Evolutionary conservation across 768 basidiomycete genomes (phyloP), one percentile per base, ranked within the genome.

Genomic region (Amanita molliuscula): DNA sequence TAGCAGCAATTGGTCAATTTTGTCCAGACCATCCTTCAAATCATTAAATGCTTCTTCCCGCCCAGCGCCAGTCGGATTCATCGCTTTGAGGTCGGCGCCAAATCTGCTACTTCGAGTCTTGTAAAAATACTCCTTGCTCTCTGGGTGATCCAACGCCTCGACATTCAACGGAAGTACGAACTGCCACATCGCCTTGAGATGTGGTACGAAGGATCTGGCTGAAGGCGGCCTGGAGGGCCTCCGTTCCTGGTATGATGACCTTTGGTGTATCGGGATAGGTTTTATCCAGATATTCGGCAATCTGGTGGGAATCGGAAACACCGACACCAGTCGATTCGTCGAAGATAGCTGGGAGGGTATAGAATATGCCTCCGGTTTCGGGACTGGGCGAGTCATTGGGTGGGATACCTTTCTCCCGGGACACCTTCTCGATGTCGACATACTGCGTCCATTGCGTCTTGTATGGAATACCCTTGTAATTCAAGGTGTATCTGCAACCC

Each of bases 251-350:
- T 0, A 65, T 68, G 43, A 72, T 45, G 5, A 74, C 58, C 5
- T 44, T 48, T 1, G 65, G 69, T 0, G 64, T 63, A 35, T 62
- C 56, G 0, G 72, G 69, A 59, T 72, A 77, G 1, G 59, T 57
- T 2, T 65, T 59, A 44, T 76, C 75, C 48, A 76, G 62, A 58
- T 77, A 75, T 13, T 65, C 51, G 0, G 66, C 73, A 48, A 76
- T 76, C 44, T 48, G 54, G 25, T 61, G 50, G 0, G 73, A 72
- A 13, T 77, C 70, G 8, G 62, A 48, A 21, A 75, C 38, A 6
- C 57, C 43, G 0, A 53, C 52, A 6, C 59, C 57, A 20, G 72
- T 71, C 40, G 55, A 54, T 0, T 66, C 65, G 56, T 77, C 75
- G 45, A 67, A 59, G 47, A 78, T 71, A 28, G 68, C 56, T 3